These are phyloP conservation scores for Phytophthora ramorum DNA, from an alignment of 352 stramenopile species.

Conservation along the genomic window DNA sequence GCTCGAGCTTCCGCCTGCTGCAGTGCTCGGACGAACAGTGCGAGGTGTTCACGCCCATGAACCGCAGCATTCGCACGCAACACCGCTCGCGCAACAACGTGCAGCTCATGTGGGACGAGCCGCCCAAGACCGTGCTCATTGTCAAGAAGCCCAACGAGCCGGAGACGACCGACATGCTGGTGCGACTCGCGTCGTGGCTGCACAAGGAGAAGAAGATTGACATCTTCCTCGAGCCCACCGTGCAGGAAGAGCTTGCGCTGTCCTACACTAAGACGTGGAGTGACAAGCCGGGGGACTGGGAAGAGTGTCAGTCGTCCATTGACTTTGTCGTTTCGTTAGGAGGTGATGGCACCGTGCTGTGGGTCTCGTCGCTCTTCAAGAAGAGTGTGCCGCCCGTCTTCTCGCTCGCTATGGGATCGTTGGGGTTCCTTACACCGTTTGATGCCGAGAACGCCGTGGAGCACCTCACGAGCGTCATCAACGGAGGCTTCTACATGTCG, in stretches of 20 bases:
- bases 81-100: constrained; percentile 89
- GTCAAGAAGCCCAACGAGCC: constrained; percentile 91
- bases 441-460: constrained; percentile 71
- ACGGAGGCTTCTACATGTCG: constrained; percentile 87
- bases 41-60: constrained; percentile 87
- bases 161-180: constrained; percentile 74
- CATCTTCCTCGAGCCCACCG: constrained; percentile 75
- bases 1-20: constrained; percentile 78
- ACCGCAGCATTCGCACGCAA: constrained; percentile 87
- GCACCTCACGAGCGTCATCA: constrained; percentile 76
- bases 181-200: constrained; percentile 74
- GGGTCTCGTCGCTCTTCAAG: constrained; percentile 87
- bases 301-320: constrained; percentile 77
- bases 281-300: constrained; percentile 62
- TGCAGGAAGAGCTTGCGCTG: constrained; percentile 74
- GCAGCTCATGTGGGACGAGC: constrained; percentile 90
- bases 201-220: constrained; percentile 74
- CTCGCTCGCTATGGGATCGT: constrained; percentile 94
- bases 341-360: constrained; percentile 95
- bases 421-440: constrained; percentile 98
- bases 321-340: constrained; percentile 95
- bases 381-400: constrained; percentile 96
- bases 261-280: constrained; percentile 69
- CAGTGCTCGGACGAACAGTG: constrained; percentile 91
- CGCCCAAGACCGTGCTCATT: constrained; percentile 81